Evolutionary conservation across 2,329 filamentous ascomycete genomes (phyloP), one percentile per base, ranked within the genome.

Genomic region (Aspergillus latus): DNA sequence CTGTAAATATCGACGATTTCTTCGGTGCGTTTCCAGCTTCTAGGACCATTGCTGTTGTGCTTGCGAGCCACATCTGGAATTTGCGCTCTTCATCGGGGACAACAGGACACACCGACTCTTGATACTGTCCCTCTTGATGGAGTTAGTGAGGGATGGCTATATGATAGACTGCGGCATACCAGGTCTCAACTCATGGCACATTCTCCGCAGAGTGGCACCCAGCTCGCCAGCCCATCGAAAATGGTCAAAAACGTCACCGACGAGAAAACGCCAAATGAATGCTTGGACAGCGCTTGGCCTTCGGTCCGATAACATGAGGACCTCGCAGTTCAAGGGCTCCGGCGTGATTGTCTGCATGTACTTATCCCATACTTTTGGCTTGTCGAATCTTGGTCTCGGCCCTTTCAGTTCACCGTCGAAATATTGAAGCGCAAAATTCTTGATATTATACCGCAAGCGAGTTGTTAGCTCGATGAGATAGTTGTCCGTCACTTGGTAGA

Each of bases 401-500:
- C 10, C 30, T 16, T 26, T 32, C 13, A 39, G 4, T 3, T 52
- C 39, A 2, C 46, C 52, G 8, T 28, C 30, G 21, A 49, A 49
- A n/a, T 49, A 49, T 21, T 49, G 46, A 11, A 46, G 49, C 5
- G 52, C 46, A 28, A 49, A 49, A 9, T 42, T 44, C 9, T 46
- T 39, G 6, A 55, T 45, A 29, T 39, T 37, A 13, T 49, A 49
- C 13, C 46, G 29, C 21, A 55, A 30, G 8, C 37, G 28, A 10
- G 16, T 44, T 2, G 40, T 40, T 10, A 45, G 46, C 8, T 40
- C 46, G 8, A 55, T 45, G 13, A 55, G 29, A 9, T 55, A 50
- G 32, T 49, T 55, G 7, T 55, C 52, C 4, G 46, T 37, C 8
- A 55, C 21, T 39, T 55, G 52, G 11, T 43, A 45, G 39, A 55